Evolutionary conservation across 2,329 filamentous ascomycete species (phyloP).

Genomic region (Amylocarpus encephaloides): DNA sequence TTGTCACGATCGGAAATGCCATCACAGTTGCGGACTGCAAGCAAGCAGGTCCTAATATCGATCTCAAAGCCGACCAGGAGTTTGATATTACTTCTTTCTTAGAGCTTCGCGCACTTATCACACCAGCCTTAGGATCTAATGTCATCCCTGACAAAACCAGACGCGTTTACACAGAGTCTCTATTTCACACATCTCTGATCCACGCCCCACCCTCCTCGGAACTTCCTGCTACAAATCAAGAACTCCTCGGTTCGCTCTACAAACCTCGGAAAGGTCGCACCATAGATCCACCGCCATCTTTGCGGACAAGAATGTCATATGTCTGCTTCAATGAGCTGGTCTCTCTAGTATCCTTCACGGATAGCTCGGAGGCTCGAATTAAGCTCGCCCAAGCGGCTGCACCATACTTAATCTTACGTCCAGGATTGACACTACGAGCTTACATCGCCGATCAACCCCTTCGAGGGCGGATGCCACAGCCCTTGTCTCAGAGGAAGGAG

Average conservation of each 20-base stretch:
- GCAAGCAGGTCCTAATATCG: constrained; percentile 36
- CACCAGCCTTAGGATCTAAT: constrained; percentile 62
- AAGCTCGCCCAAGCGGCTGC: constrained; percentile 66
- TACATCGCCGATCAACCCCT: constrained; percentile 91
- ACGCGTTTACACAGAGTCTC: constrained; percentile 61
- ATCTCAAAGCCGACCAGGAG: constrained; percentile 61
- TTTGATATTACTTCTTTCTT: constrained; percentile 76
- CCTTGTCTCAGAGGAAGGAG: constrained; percentile 72
- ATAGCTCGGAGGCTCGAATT: constrained; percentile 30
- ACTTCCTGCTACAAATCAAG: constrained; percentile 43
- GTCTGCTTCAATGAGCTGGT: constrained; percentile 76
- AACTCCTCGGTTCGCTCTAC: constrained; percentile 57
- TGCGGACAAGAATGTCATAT: constrained; percentile 68
- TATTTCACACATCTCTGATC: constrained; percentile 79
- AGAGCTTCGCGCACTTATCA: constrained; percentile 63
- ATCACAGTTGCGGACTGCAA: constrained; percentile 60
- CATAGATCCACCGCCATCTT: constrained; percentile 56
- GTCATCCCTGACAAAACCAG: constrained; percentile 61
- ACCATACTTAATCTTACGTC: constrained; percentile 75
- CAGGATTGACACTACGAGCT: constrained; percentile 70
- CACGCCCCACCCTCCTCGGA: constrained; percentile 58
- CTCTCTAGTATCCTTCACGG: constrained; percentile 52
- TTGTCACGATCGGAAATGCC: constrained; percentile 60
- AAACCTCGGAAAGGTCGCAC: constrained; percentile 65
- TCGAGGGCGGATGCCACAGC: constrained; percentile 82